Base-by-base conservation (phyloP, 2,329 filamentous ascomycete genomes). In the Fonsecaea nubica region DNA sequence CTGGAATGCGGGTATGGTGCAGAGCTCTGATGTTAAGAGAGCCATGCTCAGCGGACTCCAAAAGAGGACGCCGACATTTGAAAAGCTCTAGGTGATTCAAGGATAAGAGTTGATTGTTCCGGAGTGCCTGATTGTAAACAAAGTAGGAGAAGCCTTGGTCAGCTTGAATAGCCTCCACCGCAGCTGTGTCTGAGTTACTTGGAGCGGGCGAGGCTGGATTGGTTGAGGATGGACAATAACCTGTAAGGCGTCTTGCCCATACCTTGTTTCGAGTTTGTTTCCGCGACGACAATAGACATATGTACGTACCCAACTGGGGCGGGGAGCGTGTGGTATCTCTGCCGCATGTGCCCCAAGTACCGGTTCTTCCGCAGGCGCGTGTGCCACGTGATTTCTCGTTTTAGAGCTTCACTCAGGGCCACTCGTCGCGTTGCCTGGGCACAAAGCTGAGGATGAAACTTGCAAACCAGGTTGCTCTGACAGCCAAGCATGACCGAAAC, bases 1-100 rank as follows among this genome's bases (percentile, higher is more conserved):
- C 0, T 97, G 93, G 94, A 98, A 98, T 76, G 86, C 88, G 72
- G 90, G 88, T 2, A 91, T 91, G 75, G 76, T 97, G 73, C 93
- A 97, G 82, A 91, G 92, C 6, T 82, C 83, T 60, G 94, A 98
- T 82, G 85, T 97, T 52, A 81, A 87, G 75, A 82, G 85, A 66
- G 92, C 93, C 0, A 82, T 97, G 76, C 75, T 91, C 76, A 92
- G 91, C 45, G 91, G 90, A 8, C 77, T 97, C 69, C 84, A 90
- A 78, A 96, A 91, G 85, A 89, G 84, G 71, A 93, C 87, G 75
- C 90, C 92, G 12, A 91, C 83, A 18, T 98, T 96, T 81, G 89
- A 89, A 77, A 98, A 97, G 81, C 79, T 97, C 74, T 97, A 74
- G 45, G 25, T 50, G 2, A n/a, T 4, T 42, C 3, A n/a, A n/a